Conservation (phyloP, 306 rosid species). For the Acacia melanoxylon region DNA sequence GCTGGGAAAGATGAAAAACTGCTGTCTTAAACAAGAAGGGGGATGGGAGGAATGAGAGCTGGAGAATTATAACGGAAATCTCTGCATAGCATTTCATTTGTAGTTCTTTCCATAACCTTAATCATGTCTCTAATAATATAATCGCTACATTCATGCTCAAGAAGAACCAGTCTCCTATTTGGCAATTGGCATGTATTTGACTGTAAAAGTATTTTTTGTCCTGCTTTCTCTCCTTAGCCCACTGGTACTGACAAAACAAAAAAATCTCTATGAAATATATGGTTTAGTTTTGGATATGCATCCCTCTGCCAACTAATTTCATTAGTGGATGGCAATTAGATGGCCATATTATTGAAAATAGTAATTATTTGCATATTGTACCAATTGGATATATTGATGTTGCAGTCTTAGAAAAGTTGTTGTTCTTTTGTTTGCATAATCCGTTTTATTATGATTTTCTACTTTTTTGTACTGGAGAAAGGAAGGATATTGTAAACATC, state of each 20-base stretch:
- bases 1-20: neutral
- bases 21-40: neutral
- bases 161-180: neutral
- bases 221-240: neutral
- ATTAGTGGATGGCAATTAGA: neutral
- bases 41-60: neutral
- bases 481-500: neutral
- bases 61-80: neutral
- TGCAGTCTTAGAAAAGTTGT: constrained; percentile 19
- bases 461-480: neutral
- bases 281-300: neutral
- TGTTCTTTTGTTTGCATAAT: constrained; percentile 4
- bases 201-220: neutral
- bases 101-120: neutral
- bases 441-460: neutral
- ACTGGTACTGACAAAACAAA: neutral
- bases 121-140: neutral
- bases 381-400: neutral
- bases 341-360: constrained; percentile 3
- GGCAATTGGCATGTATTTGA: neutral
- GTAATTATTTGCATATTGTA: constrained; percentile 8
- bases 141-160: neutral
- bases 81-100: neutral
- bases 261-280: neutral
- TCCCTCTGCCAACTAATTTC: neutral